A percentile compares a stretch with the other conserved stretches of the same genome.
Evolutionary conservation across 2,329 filamentous ascomycete genomes (phyloP).

Genomic region (Verticillium longisporum): DNA sequence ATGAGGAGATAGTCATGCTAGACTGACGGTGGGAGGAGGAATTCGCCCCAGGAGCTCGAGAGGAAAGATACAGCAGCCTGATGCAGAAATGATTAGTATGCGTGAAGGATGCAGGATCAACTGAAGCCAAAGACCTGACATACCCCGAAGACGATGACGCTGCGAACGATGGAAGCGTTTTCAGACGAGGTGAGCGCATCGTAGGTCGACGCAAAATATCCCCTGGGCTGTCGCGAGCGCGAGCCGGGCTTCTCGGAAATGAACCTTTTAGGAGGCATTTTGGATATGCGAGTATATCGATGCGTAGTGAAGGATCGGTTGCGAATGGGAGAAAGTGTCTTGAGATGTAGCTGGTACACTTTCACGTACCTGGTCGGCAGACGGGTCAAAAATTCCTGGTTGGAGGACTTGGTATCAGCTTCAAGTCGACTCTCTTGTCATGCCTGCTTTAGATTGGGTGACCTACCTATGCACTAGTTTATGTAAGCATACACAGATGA

Average conservation of each 20-base stretch:
- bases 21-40: constrained; percentile 58
- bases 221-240: constrained; percentile 36
- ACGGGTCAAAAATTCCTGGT: too few species aligned
- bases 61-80: constrained; percentile 61
- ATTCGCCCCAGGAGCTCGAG: constrained; percentile 60
- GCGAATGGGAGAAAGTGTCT: not conserved
- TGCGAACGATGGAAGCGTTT: constrained; percentile 62
- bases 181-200: constrained; percentile 58
- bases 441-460: too few species aligned
- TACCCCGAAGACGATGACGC: constrained; percentile 62
- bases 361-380: not conserved
- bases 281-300: constrained; percentile 2
- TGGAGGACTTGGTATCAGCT: too few species aligned
- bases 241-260: constrained; percentile 38
- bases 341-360: not conserved
- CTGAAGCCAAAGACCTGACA: constrained; percentile 21
- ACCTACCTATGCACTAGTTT: too few species aligned
- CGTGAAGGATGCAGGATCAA: not conserved
- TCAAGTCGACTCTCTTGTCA: too few species aligned
- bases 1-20: not conserved
- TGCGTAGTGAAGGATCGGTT: not conserved
- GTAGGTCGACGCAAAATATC: constrained; percentile 53
- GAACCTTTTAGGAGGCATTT: constrained; percentile 59
- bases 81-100: constrained; percentile 4
- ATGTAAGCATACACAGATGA: too few species aligned